A percentile compares a stretch with the other conserved stretches of the same genome.
Evolutionary conservation across 2,329 filamentous ascomycete genomes (phyloP).

Genomic region (Colletotrichum tanaceti): DNA sequence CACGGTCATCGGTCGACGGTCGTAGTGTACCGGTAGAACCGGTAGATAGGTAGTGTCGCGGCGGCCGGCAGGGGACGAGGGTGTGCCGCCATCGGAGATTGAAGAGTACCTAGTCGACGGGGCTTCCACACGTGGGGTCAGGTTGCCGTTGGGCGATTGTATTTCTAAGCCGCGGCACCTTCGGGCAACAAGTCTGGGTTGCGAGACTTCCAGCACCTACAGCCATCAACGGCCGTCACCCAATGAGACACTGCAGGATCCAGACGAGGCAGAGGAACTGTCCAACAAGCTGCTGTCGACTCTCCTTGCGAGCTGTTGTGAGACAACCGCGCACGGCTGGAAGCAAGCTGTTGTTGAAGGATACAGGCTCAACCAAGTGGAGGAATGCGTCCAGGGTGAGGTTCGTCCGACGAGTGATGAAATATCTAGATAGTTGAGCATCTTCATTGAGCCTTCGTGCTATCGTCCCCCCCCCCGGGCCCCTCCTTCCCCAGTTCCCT

Average conservation of each 20-base stretch:
- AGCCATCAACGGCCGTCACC: conserved; percentile 7
- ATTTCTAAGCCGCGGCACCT: conserved; percentile 30
- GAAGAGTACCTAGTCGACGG: conserved; percentile 18
- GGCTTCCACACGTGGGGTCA: conserved; percentile 28
- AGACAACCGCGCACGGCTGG: conserved; percentile 21
- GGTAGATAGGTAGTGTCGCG: not conserved
- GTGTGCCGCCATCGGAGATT: conserved; percentile 39
- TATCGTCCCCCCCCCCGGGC: not conserved
- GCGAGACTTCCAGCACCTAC: conserved; percentile 13
- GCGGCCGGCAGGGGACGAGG: conserved; percentile 10
- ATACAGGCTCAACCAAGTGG: conserved; percentile 14
- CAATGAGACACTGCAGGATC: conserved; percentile 23
- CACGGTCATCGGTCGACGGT: too few species aligned
- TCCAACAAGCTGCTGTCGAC: not conserved
- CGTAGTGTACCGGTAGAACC: too few species aligned
- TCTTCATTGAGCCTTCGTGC: not conserved
- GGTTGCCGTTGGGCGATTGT: conserved; percentile 33
- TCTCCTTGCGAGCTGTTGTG: conserved; percentile 12
- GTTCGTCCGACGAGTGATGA: conserved; percentile 4
- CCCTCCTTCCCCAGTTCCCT: not conserved
- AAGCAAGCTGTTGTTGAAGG: conserved; percentile 14
- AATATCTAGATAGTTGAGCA: conserved; percentile 18
- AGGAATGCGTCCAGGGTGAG: conserved; percentile 22
- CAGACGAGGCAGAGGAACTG: not conserved
- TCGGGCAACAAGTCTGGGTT: conserved; percentile 21